Base-by-base conservation (phyloP, 2,329 filamentous ascomycete genomes). In the Penicillium palitans region DNA sequence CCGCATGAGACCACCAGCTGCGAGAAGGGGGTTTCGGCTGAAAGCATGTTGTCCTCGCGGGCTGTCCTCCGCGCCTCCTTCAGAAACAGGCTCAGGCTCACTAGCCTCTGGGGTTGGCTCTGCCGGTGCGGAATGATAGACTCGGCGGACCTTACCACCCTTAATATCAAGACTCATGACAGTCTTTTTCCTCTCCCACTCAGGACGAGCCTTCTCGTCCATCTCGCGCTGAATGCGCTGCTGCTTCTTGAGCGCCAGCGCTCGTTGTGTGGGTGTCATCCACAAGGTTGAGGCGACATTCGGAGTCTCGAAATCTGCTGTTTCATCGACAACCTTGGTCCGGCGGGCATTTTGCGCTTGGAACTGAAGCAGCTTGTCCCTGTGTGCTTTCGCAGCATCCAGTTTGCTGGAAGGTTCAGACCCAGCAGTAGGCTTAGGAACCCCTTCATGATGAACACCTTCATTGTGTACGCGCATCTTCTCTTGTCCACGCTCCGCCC, bases 291-390 rank as follows among this genome's bases (percentile, higher is more conserved):
- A 80, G 6, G 86, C 84, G 33, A 79, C 76, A 53, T 75, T 77
- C 0, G 87, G 84, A 0, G 85, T 85, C 64, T 90, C 87, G 63
- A 85, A 89, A 69, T 90, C 88, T 1, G 87, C 86, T 0, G 91
- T 92, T 76, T 96, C 92, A 68, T 97, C 93, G 39, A 91, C 85
- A 17, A 97, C 89, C 17, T 87, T 90, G 1, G 93, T 97, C 44
- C 93, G 83, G 59, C 85, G 84, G 0, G 91, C 91, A 65, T 96
- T 96, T 68, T 96, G 88, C 1, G 90, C 87, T 72, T 97, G 93
- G 72, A 91, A 96, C 1, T 81, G 83, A 12, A 96, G 83, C 1
- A 97, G 81, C 68, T 84, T 90, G 72, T 96, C 92, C 17, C 92
- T 82, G 68, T 96, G 92, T 63, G 88, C 86, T 56, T 87, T 85